Evolutionary conservation across 2,329 filamentous ascomycete species (phyloP).

Genomic region (Penicillium aurantiogriseum): DNA sequence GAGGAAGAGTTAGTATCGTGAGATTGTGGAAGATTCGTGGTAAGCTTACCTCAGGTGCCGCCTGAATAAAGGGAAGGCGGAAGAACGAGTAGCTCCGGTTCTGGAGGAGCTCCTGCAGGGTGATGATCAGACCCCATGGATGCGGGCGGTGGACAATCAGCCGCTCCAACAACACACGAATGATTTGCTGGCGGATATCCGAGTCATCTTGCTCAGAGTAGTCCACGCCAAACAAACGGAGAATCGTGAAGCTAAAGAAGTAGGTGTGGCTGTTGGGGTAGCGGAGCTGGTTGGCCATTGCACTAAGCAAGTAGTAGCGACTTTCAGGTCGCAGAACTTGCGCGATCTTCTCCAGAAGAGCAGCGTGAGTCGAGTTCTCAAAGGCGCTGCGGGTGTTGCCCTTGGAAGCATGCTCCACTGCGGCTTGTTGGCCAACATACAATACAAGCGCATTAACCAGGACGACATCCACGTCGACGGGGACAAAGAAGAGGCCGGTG

Average conservation of each 20-base stretch:
- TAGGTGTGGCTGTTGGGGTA: constrained; percentile 87
- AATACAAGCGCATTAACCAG: constrained; percentile 81
- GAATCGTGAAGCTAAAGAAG: constrained; percentile 83
- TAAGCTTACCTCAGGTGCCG: constrained; percentile 71
- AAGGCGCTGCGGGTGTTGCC: constrained; percentile 60
- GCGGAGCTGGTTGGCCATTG: constrained; percentile 87
- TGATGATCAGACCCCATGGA: constrained; percentile 90
- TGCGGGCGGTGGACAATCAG: constrained; percentile 87
- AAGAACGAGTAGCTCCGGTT: constrained; percentile 91
- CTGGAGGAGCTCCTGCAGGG: constrained; percentile 84
- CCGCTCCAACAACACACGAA: constrained; percentile 82
- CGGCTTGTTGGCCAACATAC: constrained; percentile 73
- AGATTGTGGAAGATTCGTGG: neutral
- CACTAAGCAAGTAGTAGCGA: constrained; percentile 78
- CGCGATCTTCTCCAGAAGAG: constrained; percentile 71
- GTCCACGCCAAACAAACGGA: constrained; percentile 81
- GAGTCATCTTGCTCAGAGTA: constrained; percentile 67
- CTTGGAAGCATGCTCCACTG: constrained; percentile 58
- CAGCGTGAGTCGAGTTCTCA: constrained; percentile 65
- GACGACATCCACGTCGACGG: constrained; percentile 65
- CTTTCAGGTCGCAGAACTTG: constrained; percentile 73
- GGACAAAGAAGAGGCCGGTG: constrained; percentile 65
- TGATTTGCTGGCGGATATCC: constrained; percentile 86
- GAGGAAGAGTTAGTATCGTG: constrained; percentile 6
- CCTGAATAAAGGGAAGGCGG: constrained; percentile 87